Evolutionary conservation across 257 asterid genomes (phyloP).

Genomic region (Ilex aquifolium): DNA sequence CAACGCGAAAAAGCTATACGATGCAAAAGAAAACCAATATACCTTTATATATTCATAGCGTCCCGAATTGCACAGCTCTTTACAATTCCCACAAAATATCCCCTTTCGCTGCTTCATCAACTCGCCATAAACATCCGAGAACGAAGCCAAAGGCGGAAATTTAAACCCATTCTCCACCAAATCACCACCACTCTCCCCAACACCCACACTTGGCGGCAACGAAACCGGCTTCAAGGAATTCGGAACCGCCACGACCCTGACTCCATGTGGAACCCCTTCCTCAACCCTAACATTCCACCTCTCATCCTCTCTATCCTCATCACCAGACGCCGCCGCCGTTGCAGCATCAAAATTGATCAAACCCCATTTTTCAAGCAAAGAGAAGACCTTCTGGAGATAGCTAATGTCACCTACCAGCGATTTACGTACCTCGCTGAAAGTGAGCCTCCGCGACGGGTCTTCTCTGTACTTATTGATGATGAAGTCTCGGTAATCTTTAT

Average conservation of each 20-base stretch:
- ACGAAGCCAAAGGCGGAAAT: constrained; percentile 74
- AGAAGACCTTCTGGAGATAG: constrained; percentile 70
- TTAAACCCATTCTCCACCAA: constrained; percentile 49
- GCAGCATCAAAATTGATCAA: constrained; percentile 58
- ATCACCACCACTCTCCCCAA: constrained; percentile 41
- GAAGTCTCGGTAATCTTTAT: constrained; percentile 84
- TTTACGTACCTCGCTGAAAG: constrained; percentile 74
- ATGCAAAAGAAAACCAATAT: constrained; percentile 1
- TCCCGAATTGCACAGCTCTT: constrained; percentile 43
- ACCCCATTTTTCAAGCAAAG: constrained; percentile 87
- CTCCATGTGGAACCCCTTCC: constrained; percentile 93
- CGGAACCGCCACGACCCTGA: constrained; percentile 86
- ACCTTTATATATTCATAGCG: constrained; percentile 60
- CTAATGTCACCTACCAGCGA: constrained; percentile 82
- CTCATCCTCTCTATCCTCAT: constrained; percentile 49
- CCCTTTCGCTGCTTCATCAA: constrained; percentile 42
- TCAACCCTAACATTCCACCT: constrained; percentile 72
- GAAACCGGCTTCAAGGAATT: constrained; percentile 68
- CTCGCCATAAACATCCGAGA: constrained; percentile 69
- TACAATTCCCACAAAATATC: constrained; percentile 59
- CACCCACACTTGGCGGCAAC: constrained; percentile 37
- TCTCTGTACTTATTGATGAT: constrained; percentile 74
- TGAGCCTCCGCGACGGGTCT: constrained; percentile 52
- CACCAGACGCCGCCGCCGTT: constrained; percentile 5
- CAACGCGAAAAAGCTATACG: not conserved